These are phyloP conservation scores for Misopates orontium DNA, from an alignment of 257 asterid species.

Conservation along the genomic window DNA sequence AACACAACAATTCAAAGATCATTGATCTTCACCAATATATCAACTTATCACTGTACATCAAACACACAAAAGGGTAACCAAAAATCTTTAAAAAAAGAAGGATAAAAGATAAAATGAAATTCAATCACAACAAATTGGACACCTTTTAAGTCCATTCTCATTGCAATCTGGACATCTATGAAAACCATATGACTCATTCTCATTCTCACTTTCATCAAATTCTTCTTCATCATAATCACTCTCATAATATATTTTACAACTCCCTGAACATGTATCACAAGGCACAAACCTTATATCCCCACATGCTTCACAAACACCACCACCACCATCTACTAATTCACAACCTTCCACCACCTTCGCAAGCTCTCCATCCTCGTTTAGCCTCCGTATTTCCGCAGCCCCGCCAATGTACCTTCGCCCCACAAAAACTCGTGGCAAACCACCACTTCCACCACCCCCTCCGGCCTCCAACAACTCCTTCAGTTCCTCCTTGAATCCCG, in stretches of 20 bases:
- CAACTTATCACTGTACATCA: constrained; percentile 50
- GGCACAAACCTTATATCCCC: constrained; percentile 89
- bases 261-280: constrained; percentile 88
- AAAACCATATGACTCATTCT: constrained; percentile 57
- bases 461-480: constrained; percentile 59
- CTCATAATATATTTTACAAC: constrained; percentile 75
- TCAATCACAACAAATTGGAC: constrained; percentile 73
- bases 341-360: constrained; percentile 68
- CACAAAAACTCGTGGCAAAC: constrained; percentile 70
- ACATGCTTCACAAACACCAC: constrained; percentile 67
- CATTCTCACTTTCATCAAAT: constrained; percentile 31
- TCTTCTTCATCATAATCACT: constrained; percentile 46
- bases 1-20: neutral
- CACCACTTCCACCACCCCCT: constrained; percentile 29
- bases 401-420: constrained; percentile 71
- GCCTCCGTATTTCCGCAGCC: constrained; percentile 67
- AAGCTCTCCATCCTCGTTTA: constrained; percentile 78
- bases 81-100: neutral
- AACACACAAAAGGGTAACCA: constrained; percentile 16
- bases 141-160: constrained; percentile 75
- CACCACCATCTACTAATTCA: constrained; percentile 45
- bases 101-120: neutral
- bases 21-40: constrained; percentile 16
- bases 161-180: constrained; percentile 85
- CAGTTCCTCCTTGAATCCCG: constrained; percentile 84